Evolutionary conservation across 495 filamentous ascomycete genomes (phyloP).

Genomic region (Penicillium psychrofluorescens): DNA sequence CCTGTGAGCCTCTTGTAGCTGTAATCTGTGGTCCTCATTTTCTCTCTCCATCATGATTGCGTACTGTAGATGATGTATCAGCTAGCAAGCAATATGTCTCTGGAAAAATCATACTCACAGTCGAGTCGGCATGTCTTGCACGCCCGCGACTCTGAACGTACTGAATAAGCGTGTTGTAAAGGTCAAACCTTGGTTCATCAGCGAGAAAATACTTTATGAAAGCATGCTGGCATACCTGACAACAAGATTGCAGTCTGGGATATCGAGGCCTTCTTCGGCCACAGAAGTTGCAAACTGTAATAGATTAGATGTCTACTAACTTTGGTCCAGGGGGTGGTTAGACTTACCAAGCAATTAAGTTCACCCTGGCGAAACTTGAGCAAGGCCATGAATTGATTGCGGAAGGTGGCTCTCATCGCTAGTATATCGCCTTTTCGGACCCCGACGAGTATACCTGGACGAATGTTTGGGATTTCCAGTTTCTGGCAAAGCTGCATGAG

Average conservation of each 20-base stretch:
- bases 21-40: constrained; percentile 52
- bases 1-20: constrained; percentile 48
- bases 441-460: constrained; percentile 62
- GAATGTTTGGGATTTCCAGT: constrained; percentile 51
- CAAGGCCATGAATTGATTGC: constrained; percentile 69
- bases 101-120: constrained; percentile 13
- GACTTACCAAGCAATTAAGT: constrained; percentile 68
- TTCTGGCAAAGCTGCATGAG: constrained; percentile 57
- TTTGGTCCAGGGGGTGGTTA: no score
- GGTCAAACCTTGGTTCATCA: constrained; percentile 58
- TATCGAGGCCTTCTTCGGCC: constrained; percentile 92
- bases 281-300: constrained; percentile 73
- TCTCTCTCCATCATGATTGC: constrained; percentile 71
- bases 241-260: constrained; percentile 89
- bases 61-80: constrained; percentile 37
- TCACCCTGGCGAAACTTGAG: constrained; percentile 71
- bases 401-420: constrained; percentile 57
- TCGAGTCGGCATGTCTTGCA: constrained; percentile 68
- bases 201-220: background rate
- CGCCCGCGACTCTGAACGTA: constrained; percentile 95
- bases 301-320: constrained; percentile 3
- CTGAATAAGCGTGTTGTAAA: constrained; percentile 88
- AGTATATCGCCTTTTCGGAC: constrained; percentile 36
- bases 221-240: constrained; percentile 41
- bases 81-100: background rate